phyloP scores from a whole-genome alignment of 2,329 filamentous ascomycete species.

The Eutypa lata region DNA sequence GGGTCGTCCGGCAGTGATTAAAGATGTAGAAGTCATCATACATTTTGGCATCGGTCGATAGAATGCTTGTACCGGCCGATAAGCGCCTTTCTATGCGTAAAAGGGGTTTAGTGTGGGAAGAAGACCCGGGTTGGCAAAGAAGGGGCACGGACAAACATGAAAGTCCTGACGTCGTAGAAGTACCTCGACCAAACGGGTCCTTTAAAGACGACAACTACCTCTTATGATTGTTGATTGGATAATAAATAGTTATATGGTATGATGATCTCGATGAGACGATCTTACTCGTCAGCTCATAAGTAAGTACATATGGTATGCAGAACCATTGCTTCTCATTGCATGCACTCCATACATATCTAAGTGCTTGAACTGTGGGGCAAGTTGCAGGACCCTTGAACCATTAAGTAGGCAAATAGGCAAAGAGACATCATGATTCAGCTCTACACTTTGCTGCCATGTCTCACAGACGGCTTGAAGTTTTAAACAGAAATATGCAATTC shows the following conservation, averaged over 20 bases:
- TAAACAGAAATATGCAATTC: too few relatives aligned
- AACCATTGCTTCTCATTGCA: background rate
- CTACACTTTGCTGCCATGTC: too few relatives aligned
- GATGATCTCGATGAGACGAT: constrained; percentile 17
- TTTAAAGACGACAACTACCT: background rate
- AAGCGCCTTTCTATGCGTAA: background rate
- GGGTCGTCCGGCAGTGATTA: background rate
- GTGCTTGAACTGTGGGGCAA: too few relatives aligned
- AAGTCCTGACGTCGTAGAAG: constrained; percentile 25
- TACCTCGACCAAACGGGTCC: background rate
- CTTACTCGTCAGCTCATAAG: too few relatives aligned
- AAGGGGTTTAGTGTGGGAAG: background rate
- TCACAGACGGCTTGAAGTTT: too few relatives aligned
- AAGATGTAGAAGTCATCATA: constrained; percentile 28
- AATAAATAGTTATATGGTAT: constrained; percentile 16
- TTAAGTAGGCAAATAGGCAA: too few relatives aligned
- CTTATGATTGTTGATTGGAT: background rate
- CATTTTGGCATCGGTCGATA: constrained; percentile 13
- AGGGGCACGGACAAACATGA: background rate
- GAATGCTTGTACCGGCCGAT: constrained; percentile 1
- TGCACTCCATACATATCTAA: background rate
- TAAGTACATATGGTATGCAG: background rate
- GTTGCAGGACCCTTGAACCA: too few relatives aligned
- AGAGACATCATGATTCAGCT: too few relatives aligned
- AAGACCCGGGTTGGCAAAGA: constrained; percentile 1